Evolutionary conservation across 2,329 filamentous ascomycete species (phyloP), one percentile per base, ranked within the genome.

Genomic region (Phaeosphaeria sp.): DNA sequence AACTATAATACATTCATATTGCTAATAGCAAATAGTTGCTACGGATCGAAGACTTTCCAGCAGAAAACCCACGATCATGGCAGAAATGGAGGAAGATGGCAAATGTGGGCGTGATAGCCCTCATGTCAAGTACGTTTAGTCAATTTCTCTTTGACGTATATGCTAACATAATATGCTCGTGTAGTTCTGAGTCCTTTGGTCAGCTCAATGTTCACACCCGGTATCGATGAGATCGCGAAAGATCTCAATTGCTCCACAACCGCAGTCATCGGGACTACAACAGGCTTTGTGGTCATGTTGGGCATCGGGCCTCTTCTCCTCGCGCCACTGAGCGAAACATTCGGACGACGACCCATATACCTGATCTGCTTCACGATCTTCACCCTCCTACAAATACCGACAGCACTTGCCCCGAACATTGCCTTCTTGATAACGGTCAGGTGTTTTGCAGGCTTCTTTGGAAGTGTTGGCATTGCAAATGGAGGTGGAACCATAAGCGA

Each of bases 401-500:
- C 78, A 6, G 82, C 81, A 1, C 66, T 84, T 45, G 74, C 77
- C 13, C 82, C 82, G 1, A 83, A 83, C 55, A 78, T 83, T 18
- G 75, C 55, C 0, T 76, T 67, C 61, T 68, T 84, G 15, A 79
- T 84, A 40, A 75, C 74, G 1, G 72, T 82, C 43, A 73, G 82
- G 39, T 80, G 80, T 2, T 56, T 84, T 3, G 66, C 79, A 2
- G 82, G 82, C 4, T 83, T 84, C 68, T 84, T 83, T 63, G 82
- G 82, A 1, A 80, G 78, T 59, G 78, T 84, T 0, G 80, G 80
- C 0, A 80, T 83, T 47, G 80, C 82, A 0, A 83, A 82, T 66
- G 83, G 83, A 1, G 82, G 82, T 6, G 82, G 82, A 1, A 83
- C 79, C 0, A 81, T 84, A n/a, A 77, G 72, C 48, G 83, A 84